Evolutionary conservation across 2,329 filamentous ascomycete genomes (phyloP).

Genomic region (Blastomyces gilchristii): DNA sequence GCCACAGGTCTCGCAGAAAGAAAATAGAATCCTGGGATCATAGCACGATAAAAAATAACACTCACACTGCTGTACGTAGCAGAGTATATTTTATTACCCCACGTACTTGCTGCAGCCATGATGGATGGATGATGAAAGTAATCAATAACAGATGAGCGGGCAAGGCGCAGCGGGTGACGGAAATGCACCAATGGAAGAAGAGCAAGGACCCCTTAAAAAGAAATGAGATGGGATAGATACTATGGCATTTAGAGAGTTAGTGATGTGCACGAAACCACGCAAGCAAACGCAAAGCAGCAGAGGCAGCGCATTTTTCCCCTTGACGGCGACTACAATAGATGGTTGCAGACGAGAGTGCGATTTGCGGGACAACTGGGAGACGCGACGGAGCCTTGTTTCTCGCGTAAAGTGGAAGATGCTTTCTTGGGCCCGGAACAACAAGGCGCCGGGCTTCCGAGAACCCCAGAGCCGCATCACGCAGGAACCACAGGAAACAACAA

Average conservation of each 20-base stretch:
- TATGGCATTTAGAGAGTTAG: background rate
- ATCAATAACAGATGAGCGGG: background rate
- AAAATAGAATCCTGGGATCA: background rate
- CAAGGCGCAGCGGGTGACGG: background rate
- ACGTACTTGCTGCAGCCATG: conserved; percentile 2
- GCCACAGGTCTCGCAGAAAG: conserved; percentile 4
- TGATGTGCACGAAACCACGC: background rate
- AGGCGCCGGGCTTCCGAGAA: background rate
- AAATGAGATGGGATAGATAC: too few relatives aligned
- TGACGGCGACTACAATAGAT: background rate
- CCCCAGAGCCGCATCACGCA: conserved; percentile 14
- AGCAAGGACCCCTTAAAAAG: background rate
- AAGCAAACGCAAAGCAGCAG: background rate
- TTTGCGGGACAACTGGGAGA: conserved; percentile 15
- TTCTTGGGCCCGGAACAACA: conserved; percentile 1
- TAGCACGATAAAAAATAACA: conserved; percentile 11
- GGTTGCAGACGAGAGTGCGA: background rate
- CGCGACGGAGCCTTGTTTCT: conserved; percentile 22
- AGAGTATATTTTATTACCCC: conserved; percentile 45
- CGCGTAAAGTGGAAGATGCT: conserved; percentile 30
- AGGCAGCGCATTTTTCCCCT: background rate
- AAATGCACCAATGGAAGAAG: background rate
- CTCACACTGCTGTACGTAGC: conserved; percentile 55
- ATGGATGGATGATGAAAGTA: background rate
- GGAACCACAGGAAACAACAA: background rate